Evolutionary conservation across 148 eudicot genomes (phyloP).

Genomic region (Vaccinium corymbosum): DNA sequence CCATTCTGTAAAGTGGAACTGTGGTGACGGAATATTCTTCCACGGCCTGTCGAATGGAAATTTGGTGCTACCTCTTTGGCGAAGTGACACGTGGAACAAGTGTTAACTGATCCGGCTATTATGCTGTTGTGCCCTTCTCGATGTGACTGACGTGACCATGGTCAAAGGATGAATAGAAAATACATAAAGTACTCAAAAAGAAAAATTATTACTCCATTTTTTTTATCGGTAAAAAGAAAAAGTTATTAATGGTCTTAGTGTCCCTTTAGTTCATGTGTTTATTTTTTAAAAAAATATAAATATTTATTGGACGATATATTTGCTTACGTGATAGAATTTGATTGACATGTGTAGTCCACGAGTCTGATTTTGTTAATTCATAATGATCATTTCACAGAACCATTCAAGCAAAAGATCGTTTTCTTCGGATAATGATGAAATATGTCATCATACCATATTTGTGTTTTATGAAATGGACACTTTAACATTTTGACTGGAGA

Average conservation of each 20-base stretch:
- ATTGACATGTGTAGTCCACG: not conserved
- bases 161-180: too few relatives aligned
- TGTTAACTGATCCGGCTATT: not conserved
- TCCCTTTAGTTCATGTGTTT: too few relatives aligned
- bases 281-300: too few relatives aligned
- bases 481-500: accelerated
- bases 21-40: not conserved
- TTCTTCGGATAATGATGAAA: not conserved
- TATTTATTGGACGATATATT: not conserved
- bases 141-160: too few relatives aligned
- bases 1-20: not conserved
- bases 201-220: too few relatives aligned
- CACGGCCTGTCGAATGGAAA: not conserved
- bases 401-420: not conserved
- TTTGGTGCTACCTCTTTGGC: not conserved
- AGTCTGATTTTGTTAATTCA: not conserved
- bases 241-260: too few relatives aligned
- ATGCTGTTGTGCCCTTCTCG: not conserved
- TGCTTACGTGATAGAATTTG: not conserved
- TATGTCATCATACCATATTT: not conserved
- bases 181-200: too few relatives aligned
- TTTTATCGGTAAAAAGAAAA: too few relatives aligned
- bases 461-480: not conserved
- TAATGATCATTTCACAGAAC: not conserved
- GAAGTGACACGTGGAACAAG: not conserved